These are phyloP conservation scores for Davidsoniella virescens DNA, from an alignment of 2,329 filamentous ascomycete species.

Conservation along the genomic window DNA sequence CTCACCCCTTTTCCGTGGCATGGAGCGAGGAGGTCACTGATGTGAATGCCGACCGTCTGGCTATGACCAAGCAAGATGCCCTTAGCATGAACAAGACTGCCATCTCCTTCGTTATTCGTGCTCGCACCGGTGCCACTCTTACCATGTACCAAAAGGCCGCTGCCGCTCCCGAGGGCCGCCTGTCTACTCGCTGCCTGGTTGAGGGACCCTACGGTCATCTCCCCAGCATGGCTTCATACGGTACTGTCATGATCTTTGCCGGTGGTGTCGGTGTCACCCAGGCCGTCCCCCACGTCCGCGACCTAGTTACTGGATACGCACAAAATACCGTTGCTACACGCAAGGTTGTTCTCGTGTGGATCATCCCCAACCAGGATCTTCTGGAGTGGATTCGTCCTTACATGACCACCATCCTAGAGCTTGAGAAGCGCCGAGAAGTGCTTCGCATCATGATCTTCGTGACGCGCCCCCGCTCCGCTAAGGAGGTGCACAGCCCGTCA, in stretches of 20 bases:
- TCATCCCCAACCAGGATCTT: constrained; percentile 63
- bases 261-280: constrained; percentile 72
- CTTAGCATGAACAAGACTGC: constrained; percentile 43
- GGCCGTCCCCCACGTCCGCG: constrained; percentile 57
- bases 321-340: constrained; percentile 55
- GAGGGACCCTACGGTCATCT: constrained; percentile 66
- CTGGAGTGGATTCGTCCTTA: constrained; percentile 70
- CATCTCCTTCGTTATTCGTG: constrained; percentile 58
- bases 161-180: constrained; percentile 40
- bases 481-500: constrained; percentile 65
- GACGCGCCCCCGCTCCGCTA: constrained; percentile 55
- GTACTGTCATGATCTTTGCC: constrained; percentile 63
- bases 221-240: constrained; percentile 57
- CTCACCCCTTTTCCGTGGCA: constrained; percentile 64
- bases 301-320: constrained; percentile 52
- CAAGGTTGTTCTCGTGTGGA: constrained; percentile 62
- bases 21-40: constrained; percentile 54
- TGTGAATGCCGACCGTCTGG: constrained; percentile 35
- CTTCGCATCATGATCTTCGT: constrained; percentile 67
- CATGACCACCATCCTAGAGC: constrained; percentile 66
- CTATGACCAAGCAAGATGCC: constrained; percentile 43
- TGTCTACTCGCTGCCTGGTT: constrained; percentile 48
- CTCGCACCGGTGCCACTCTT: constrained; percentile 57
- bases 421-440: constrained; percentile 58
- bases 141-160: constrained; percentile 52